A percentile compares a stretch with the other conserved stretches of the same genome.
Evolutionary conservation across 1,284 basidiomycete genomes (phyloP).

Genomic region (Somion occarium): DNA sequence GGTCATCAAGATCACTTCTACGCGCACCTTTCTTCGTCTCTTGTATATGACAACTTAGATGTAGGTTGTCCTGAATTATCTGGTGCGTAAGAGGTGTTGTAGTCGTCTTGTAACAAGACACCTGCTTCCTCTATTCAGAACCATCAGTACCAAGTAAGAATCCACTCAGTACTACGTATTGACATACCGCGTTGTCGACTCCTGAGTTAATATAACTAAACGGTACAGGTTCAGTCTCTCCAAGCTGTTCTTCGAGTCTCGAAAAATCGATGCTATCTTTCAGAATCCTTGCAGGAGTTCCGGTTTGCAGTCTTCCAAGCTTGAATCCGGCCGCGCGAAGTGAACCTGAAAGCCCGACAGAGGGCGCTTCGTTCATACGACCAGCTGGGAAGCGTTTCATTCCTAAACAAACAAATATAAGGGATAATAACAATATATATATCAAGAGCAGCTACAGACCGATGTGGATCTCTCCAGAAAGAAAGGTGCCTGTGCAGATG

Average conservation of each 20-base stretch:
- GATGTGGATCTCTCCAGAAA: slow-evolving; percentile 86
- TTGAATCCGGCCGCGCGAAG: slow-evolving; percentile 73
- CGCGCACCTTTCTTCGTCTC: slow-evolving; percentile 75
- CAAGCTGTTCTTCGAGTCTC: slow-evolving; percentile 52
- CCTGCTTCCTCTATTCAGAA: slow-evolving; percentile 55
- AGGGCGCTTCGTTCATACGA: slow-evolving; percentile 72
- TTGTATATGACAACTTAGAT: slow-evolving; percentile 78
- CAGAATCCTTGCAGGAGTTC: slow-evolving; percentile 81
- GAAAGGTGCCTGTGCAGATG: slow-evolving; percentile 87
- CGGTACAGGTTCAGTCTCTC: slow-evolving; percentile 55
- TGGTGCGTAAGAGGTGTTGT: slow-evolving; percentile 74
- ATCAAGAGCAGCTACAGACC: slow-evolving; percentile 36
- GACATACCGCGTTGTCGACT: slow-evolving; percentile 37
- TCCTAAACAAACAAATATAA: slow-evolving; percentile 37
- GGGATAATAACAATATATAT: too few species aligned
- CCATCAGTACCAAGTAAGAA: too few species aligned
- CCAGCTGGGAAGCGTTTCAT: slow-evolving; percentile 79
- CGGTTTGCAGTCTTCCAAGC: slow-evolving; percentile 83
- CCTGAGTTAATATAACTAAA: slow-evolving; percentile 46
- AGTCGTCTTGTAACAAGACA: slow-evolving; percentile 68
- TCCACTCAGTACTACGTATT: too few species aligned
- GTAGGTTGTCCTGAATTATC: slow-evolving; percentile 69
- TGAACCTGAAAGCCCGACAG: slow-evolving; percentile 71
- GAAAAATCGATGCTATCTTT: slow-evolving; percentile 67
- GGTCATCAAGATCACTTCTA: not conserved